These are phyloP conservation scores for Linum usitatissimum DNA, from an alignment of 345 rosid genomes.

Conservation along the genomic window DNA sequence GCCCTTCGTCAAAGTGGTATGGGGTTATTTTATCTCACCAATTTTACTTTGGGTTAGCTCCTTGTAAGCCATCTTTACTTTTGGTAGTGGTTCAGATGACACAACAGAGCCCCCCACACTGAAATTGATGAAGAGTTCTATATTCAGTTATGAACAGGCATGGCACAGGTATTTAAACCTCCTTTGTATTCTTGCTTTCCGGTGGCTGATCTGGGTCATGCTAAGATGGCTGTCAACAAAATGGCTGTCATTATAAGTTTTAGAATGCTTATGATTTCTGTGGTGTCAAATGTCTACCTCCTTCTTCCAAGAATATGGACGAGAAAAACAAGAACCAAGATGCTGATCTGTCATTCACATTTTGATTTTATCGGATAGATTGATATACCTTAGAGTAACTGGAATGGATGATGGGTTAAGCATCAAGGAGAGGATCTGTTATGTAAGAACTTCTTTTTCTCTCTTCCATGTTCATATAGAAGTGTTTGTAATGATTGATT, in stretches of 20 bases:
- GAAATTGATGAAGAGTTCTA: slow-evolving; percentile 76
- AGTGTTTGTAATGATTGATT: not conserved
- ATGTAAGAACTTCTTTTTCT: slow-evolving; percentile 31
- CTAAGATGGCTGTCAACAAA: slow-evolving; percentile 8
- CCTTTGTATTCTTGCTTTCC: not conserved
- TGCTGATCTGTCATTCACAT: not conserved
- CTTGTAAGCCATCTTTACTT: slow-evolving; percentile 17
- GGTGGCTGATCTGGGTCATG: not conserved
- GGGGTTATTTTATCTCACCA: slow-evolving; percentile 11
- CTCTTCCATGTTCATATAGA: not conserved
- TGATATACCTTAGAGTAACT: slow-evolving; percentile 78
- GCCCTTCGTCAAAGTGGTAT: slow-evolving; percentile 78
- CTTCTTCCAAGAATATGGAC: not conserved
- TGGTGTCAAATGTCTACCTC: not conserved
- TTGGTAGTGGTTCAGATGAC: slow-evolving; percentile 47
- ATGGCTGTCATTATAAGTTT: not conserved
- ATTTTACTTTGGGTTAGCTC: slow-evolving; percentile 11
- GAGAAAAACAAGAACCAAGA: not conserved
- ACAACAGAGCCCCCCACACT: slow-evolving; percentile 45
- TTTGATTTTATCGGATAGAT: slow-evolving; percentile 35
- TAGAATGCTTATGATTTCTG: not conserved
- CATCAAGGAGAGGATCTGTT: slow-evolving; percentile 78
- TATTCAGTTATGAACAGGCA: slow-evolving; percentile 97
- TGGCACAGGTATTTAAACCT: slow-evolving; percentile 68
- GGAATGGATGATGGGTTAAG: slow-evolving; percentile 89